Evolutionary conservation across 2,329 filamentous ascomycete species (phyloP), one percentile per base, ranked within the genome.

Genomic region (Trichoderma gracile): DNA sequence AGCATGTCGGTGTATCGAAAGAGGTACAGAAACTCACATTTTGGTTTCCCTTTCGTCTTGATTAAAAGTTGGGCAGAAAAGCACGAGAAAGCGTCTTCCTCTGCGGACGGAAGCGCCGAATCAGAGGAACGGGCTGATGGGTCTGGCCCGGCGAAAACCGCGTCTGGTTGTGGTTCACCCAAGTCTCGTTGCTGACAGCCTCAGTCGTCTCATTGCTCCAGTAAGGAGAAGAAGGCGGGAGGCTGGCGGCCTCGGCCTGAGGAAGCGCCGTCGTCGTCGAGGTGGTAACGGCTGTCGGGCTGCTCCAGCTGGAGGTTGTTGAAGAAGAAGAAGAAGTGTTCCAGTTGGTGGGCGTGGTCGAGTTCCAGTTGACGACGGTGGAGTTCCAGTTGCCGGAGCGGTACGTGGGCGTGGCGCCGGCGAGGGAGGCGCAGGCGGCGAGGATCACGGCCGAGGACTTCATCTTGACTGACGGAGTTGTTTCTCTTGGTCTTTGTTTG

Each of bases 361-460:
- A 23, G 52, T 38, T 40, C 30, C 52, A 54, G 53, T 42, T 58
- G 45, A 50, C 17, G n/a, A 43, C 7, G 61, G 21, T 33, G 42
- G 54, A 52, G 49, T 52, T 57, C 38, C 21, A 43, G 23, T 55
- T 64, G 53, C 23, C 45, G 21, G 27, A 57, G 33, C 27, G 54
- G n/a, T 30, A 33, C 5, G 60, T 19, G 23, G 60, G 42, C 43
- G 47, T 6, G 52, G 63, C 63, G 14, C 45, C 27, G 10, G 63
- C 47, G 21, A 59, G 33, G 40, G 55, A 30, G n/a, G 55, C 63
- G 47, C 55, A 64, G 27, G 23, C 55, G 40, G 63, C 63, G 27
- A 64, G 25, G 21, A 64, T 46, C n/a, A 52, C 40, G 25, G 40
- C 63, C 15, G 52, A 63, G 19, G 56, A 40, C 63, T 64, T 64